Conservation (phyloP, 1,284 basidiomycete species). For the Rhodotorula sp. region DNA sequence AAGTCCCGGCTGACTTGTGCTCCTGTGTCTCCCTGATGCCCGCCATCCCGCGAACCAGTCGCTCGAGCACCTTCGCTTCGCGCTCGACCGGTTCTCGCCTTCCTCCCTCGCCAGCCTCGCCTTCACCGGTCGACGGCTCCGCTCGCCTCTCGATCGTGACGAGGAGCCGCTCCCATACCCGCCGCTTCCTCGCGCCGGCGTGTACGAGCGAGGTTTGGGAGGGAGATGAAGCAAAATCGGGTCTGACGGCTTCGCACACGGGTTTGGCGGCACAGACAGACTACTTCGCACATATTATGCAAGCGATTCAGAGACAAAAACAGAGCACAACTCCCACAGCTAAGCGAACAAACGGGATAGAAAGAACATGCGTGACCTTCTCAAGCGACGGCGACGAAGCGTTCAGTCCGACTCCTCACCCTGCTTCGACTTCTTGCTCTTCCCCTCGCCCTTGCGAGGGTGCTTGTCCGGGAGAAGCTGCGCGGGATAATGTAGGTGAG, state of each 20-base stretch:
- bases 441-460: not conserved
- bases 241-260: slow-evolving; percentile 6
- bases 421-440: not conserved
- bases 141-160: slow-evolving; percentile 21
- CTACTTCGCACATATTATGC: no score
- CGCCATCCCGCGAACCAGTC: not conserved
- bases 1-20: no score
- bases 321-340: no score
- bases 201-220: not conserved
- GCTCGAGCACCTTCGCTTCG: slow-evolving; percentile 29
- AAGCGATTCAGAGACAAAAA: no score
- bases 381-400: not conserved
- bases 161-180: not conserved
- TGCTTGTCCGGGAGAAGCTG: slow-evolving; percentile 3
- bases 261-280: not conserved
- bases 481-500: no score
- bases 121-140: slow-evolving; percentile 33
- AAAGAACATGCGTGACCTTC: not conserved
- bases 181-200: not conserved
- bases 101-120: slow-evolving; percentile 21
- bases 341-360: not conserved
- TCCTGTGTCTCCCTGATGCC: not conserved
- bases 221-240: not conserved
- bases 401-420: not conserved
- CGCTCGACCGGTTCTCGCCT: slow-evolving; percentile 27